A percentile compares a stretch with the other conserved stretches of the same genome.
Conservation (phyloP, 1,139 yeast genomes). For the Taiozyma onychis region DNA sequence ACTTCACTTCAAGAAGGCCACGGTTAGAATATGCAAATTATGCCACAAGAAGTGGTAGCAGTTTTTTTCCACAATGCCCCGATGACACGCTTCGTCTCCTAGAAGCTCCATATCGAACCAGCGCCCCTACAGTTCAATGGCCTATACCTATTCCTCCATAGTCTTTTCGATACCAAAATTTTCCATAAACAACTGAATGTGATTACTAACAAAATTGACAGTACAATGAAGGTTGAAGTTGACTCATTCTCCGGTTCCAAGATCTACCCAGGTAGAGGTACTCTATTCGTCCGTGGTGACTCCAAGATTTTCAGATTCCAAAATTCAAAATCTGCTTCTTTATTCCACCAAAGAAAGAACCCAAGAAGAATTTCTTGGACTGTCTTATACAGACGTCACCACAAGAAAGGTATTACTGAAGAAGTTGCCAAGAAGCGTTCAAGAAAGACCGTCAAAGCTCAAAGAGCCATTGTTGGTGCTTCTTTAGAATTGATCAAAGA, state of each 20-base stretch:
- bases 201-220: not conserved
- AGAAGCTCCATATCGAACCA: not conserved
- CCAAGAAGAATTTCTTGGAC: conserved; percentile 99
- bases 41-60: not conserved
- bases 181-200: not conserved
- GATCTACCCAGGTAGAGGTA: conserved; percentile 99
- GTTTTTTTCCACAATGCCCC: not conserved
- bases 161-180: not conserved
- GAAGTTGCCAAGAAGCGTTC: conserved; percentile 96
- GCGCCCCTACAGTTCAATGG: not conserved
- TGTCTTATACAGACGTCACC: conserved; percentile 98
- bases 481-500: conserved; percentile 97
- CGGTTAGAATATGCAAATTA: too few species aligned
- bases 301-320: conserved; percentile 99
- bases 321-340: conserved; percentile 95
- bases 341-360: conserved; percentile 99
- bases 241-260: conserved; percentile 99
- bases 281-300: conserved; percentile 99
- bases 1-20: not conserved
- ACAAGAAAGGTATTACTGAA: conserved; percentile 99
- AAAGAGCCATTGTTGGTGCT: conserved; percentile 99
- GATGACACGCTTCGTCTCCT: not conserved
- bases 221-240: conserved; percentile 95
- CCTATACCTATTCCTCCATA: not conserved
- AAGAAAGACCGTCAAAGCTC: conserved; percentile 97